Percentiles rank a stretch among this genome's conserved stretches.
phyloP scores from a whole-genome alignment of 1,284 basidiomycete species.

The Sanghuangporus baumii region DNA sequence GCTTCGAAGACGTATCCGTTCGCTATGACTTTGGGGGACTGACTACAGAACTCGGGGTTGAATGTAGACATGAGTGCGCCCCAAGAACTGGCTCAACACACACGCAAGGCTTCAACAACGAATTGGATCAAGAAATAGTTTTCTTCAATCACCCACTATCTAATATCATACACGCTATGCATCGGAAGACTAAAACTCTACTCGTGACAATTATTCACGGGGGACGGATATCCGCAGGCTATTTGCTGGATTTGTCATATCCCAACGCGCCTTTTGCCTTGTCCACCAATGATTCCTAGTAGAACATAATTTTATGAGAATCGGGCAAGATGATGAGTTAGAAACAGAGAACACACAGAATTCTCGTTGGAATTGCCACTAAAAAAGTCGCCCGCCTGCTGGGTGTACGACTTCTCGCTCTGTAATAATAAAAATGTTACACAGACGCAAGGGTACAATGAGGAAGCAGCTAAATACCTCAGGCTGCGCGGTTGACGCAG shows the following conservation, averaged over 20 bases:
- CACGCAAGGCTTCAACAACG: too few species aligned
- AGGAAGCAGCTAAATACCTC: slow-evolving; percentile 30
- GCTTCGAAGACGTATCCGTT: background rate
- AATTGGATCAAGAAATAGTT: too few species aligned
- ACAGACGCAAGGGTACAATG: slow-evolving; percentile 25
- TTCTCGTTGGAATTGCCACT: slow-evolving; percentile 36
- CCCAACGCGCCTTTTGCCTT: slow-evolving; percentile 50
- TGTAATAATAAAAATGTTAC: slow-evolving; percentile 18
- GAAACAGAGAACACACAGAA: slow-evolving; percentile 22
- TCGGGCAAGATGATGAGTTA: background rate
- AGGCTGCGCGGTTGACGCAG: slow-evolving; percentile 38
- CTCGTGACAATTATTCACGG: too few species aligned
- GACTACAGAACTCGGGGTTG: slow-evolving; percentile 14
- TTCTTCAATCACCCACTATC: too few species aligned
- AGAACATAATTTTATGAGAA: background rate
- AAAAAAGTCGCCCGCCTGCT: slow-evolving; percentile 38
- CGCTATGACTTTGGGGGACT: too few species aligned
- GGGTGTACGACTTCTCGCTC: slow-evolving; percentile 41
- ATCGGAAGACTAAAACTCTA: too few species aligned
- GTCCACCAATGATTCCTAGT: slow-evolving; percentile 36
- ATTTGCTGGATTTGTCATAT: slow-evolving; percentile 31
- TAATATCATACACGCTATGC: too few species aligned
- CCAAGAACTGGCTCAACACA: too few species aligned
- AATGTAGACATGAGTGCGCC: background rate
- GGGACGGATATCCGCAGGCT: background rate